phyloP scores from a whole-genome alignment of 2,329 filamentous ascomycete genomes.

The Fusarium piperis region DNA sequence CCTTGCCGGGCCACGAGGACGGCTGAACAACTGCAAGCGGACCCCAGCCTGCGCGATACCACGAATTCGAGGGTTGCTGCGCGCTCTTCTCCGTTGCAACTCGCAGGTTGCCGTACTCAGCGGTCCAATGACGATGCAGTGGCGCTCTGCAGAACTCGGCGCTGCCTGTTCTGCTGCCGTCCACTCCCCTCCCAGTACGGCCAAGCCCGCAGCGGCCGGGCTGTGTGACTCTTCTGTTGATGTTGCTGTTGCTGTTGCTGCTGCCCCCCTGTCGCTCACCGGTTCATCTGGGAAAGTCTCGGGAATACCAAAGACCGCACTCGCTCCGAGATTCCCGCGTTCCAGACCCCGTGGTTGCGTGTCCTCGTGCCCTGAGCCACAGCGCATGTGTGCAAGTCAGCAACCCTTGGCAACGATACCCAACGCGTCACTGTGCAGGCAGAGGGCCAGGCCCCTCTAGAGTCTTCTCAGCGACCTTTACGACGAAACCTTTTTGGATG shows the following conservation, averaged over 20 bases:
- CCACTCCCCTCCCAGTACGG: background rate
- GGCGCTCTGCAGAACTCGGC: background rate
- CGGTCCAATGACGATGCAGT: slow-evolving; percentile 14
- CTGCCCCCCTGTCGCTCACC: background rate
- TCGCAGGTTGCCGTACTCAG: background rate
- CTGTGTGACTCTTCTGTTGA: background rate
- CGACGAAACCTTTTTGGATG: background rate
- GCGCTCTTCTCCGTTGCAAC: slow-evolving; percentile 14
- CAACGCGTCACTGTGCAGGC: background rate
- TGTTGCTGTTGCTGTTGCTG: background rate
- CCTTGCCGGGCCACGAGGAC: slow-evolving; percentile 3
- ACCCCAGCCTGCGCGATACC: slow-evolving; percentile 5
- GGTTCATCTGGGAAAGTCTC: slow-evolving; percentile 34
- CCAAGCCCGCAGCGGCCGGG: background rate
- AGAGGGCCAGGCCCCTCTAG: background rate
- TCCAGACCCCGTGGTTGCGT: slow-evolving; percentile 24
- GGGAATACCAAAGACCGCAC: slow-evolving; percentile 34
- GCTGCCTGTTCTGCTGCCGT: background rate
- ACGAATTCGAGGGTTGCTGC: background rate
- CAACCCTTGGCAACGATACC: slow-evolving; percentile 11
- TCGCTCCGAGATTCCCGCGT: slow-evolving; percentile 15
- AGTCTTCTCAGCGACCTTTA: background rate
- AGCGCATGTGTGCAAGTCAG: slow-evolving; percentile 1
- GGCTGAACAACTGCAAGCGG: slow-evolving; percentile 11
- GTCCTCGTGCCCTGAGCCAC: slow-evolving; percentile 40